These are phyloP conservation scores for Chlorella sp. DNA, from an alignment of 139 green algal species.

Conservation along the genomic window DNA sequence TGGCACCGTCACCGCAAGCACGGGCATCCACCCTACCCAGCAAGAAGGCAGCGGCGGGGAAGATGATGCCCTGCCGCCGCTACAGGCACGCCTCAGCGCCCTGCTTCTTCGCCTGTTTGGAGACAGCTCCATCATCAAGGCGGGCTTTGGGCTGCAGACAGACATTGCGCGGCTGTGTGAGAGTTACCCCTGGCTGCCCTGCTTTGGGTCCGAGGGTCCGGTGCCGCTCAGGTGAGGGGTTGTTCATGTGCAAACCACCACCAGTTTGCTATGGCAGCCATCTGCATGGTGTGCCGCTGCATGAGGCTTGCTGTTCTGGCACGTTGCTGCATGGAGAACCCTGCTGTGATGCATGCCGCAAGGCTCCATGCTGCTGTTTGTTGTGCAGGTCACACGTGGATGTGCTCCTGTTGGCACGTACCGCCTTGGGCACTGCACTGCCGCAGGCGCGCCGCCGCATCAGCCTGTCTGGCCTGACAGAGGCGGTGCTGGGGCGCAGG, in stretches of 20 bases:
- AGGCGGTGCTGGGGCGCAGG: conserved; percentile 27
- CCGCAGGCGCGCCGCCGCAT: conserved; percentile 22
- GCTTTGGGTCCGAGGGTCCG: conserved; percentile 24
- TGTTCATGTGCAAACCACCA: neutral
- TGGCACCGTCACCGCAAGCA: neutral
- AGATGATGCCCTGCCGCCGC: neutral
- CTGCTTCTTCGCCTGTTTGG: conserved; percentile 29
- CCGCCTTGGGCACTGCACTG: neutral
- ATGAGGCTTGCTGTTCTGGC: too few relatives aligned
- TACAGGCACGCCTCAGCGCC: conserved; percentile 27
- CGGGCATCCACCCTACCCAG: neutral
- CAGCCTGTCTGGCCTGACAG: conserved; percentile 1
- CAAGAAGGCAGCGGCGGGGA: neutral
- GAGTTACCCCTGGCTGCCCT: conserved; percentile 50
- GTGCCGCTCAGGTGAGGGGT: conserved; percentile 5
- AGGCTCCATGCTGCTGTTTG: neutral
- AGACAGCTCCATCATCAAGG: conserved; percentile 36
- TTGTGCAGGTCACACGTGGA: conserved; percentile 38
- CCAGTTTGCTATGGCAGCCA: too few relatives aligned
- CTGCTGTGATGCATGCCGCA: neutral
- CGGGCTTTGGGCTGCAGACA: conserved; percentile 43
- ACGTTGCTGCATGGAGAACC: too few relatives aligned
- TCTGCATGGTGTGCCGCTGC: too few relatives aligned
- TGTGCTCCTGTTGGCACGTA: conserved; percentile 33
- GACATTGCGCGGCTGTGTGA: conserved; percentile 42